A percentile compares a stretch with the other conserved stretches of the same genome.
These are phyloP conservation scores for Metarhizium humberi DNA, from an alignment of 2,329 filamentous ascomycete genomes.

Conservation along the genomic window DNA sequence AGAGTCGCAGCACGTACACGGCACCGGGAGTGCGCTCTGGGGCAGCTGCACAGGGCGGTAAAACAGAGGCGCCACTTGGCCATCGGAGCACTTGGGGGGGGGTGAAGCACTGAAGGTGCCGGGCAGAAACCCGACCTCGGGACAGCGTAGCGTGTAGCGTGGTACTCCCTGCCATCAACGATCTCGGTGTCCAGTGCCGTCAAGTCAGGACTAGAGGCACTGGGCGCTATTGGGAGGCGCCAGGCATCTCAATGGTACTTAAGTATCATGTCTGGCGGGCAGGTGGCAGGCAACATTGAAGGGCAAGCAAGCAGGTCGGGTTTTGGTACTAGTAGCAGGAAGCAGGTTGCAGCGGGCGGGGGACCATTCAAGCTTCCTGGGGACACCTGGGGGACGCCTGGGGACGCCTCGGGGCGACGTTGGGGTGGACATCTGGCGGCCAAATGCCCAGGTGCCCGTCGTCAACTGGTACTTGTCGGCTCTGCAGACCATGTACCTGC, in stretches of 20 bases:
- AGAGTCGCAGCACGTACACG: not conserved
- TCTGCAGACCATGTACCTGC: not conserved
- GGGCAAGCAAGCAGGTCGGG: too few species aligned
- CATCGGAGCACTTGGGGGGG: not conserved
- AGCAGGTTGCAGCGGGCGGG: not conserved
- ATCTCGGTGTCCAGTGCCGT: too few species aligned
- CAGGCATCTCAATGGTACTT: too few species aligned
- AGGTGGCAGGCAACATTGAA: too few species aligned
- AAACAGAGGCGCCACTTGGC: slow-evolving; percentile 5
- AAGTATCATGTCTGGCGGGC: too few species aligned
- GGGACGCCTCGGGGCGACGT: not conserved
- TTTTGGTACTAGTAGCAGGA: not conserved
- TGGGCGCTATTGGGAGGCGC: not conserved
- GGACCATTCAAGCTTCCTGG: too few species aligned
- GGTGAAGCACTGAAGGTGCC: not conserved
- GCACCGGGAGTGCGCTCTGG: slow-evolving; percentile 1
- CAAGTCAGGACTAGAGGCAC: too few species aligned
- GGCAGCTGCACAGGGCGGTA: slow-evolving; percentile 5
- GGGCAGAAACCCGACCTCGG: not conserved
- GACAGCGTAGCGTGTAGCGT: too few species aligned
- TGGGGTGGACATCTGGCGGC: not conserved
- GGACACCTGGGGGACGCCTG: not conserved
- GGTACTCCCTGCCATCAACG: too few species aligned
- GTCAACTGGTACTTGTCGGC: not conserved
- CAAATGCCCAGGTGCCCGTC: not conserved